Evolutionary conservation across 768 basidiomycete species (phyloP), one percentile per base, ranked within the genome.

Genomic region (Mycena haematopus): DNA sequence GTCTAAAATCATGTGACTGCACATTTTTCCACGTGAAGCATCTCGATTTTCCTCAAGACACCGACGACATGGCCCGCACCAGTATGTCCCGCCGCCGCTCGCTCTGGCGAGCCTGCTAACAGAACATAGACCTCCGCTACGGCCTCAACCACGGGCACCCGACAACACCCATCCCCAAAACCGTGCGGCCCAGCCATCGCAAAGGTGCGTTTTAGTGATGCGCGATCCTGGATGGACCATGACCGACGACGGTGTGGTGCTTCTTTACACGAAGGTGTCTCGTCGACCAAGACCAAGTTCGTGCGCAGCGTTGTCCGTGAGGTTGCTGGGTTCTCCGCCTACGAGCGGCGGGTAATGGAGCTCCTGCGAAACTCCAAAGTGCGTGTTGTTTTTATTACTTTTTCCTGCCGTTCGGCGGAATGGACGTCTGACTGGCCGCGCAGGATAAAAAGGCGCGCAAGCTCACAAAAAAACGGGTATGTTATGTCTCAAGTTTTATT

Each of bases 361-460:
- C 77, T 99, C 86, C 78, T 97, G 83, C 89, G 96, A 80, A 98
- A 97, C 87, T 95, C 93, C 67, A 97, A 96, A 84, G 92, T 92
- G 75, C 69, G 89, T 54, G 10, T 76, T 38, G 42, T 52, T 58
- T 51, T 44, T 27, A 27, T 8, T 22, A 6, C 31, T 35, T 4
- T 13, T 22, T 53, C 13, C 6, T 5, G 9, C 29, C 29, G 29
- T 31, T 31, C 24, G 13, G 22, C 7, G 14, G 31, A 4, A 5
- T 2, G 13, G 1, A 6, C 17, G 19, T 11, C n/a, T 35, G 50
- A 22, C 49, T 19, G 3, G 8, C 14, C 51, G 31, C 60, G 47
- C 72, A 95, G 95, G 96, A 99, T 79, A 99, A 99, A 89, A 98
- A 96, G 82, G 96, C 96, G 63, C 86, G 95, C 78, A 99, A 99